Evolutionary conservation across 2,329 filamentous ascomycete genomes (phyloP), one percentile per base, ranked within the genome.

Genomic region (Fusarium sp.): DNA sequence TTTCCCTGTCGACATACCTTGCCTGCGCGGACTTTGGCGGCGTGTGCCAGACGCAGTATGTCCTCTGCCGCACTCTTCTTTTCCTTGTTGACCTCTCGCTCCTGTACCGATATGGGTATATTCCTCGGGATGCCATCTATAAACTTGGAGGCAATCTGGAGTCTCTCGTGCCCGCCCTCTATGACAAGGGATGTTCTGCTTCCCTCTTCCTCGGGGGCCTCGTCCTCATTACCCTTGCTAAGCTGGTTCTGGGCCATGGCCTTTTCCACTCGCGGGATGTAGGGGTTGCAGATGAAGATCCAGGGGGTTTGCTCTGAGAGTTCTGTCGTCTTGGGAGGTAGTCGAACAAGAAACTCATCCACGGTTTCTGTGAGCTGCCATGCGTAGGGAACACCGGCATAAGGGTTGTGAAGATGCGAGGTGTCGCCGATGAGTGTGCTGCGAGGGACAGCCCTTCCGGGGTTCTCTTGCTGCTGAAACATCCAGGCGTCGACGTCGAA

Each of bases 241-340:
- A 70, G 67, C 68, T 85, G 83, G 63, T 81, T 84, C 39, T 81
- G 72, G 6, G 81, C 80, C 32, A 78, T 75, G 9, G 67, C 70
- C 67, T 81, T 85, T 52, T 78, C 73, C 18, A 82, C 82, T 6
- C 82, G 81, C 5, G 80, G 78, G 70, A 84, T 85, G 77, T 88
- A 88, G 0, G 92, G 92, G 80, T 94, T 94, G 62, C 87, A 88
- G 48, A 93, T 89, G 84, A 89, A 95, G 57, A 97, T 94, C 93
- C 94, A 97, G 0, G 88, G 88, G 4, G 88, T 85, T 1, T 83
- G 75, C 0, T 77, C 77, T 1, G 81, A 82, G 5, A 83, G 80
- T 3, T 85, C 81, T 1, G 91, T 93, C 2, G 88, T 92, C 5
- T 88, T 87, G 0, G 94, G 93, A 0, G 92, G 92, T 0, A 95